phyloP scores from a whole-genome alignment of 2,329 filamentous ascomycete species.

The Aspergillus puulaauensis region DNA sequence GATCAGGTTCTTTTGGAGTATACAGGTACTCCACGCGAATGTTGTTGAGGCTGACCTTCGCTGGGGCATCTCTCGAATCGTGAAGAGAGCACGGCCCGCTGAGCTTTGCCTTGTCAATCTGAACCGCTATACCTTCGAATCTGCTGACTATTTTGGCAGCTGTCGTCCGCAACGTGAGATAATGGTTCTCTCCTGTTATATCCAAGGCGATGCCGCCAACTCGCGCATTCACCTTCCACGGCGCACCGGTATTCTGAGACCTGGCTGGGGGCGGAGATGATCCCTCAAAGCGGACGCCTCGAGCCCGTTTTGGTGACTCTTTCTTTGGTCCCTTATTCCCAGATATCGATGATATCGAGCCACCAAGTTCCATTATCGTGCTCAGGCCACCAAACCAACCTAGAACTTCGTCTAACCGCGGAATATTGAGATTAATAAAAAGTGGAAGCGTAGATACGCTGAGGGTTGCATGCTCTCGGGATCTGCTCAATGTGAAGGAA shows the following conservation, averaged over 20 bases:
- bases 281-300: slow-evolving; percentile 60
- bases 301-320: slow-evolving; percentile 33
- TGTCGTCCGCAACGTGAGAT: slow-evolving; percentile 71
- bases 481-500: slow-evolving; percentile 35
- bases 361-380: slow-evolving; percentile 83
- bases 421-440: slow-evolving; percentile 72
- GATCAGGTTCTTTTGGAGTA: slow-evolving; percentile 72
- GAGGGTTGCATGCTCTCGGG: slow-evolving; percentile 39
- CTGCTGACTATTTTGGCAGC: slow-evolving; percentile 79
- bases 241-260: slow-evolving; percentile 15
- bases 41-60: slow-evolving; percentile 62
- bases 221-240: slow-evolving; percentile 69
- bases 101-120: slow-evolving; percentile 73
- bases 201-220: slow-evolving; percentile 75
- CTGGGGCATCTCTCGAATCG: slow-evolving; percentile 51
- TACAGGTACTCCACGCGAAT: slow-evolving; percentile 72
- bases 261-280: slow-evolving; percentile 30
- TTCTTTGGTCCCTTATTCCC: slow-evolving; percentile 45
- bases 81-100: slow-evolving; percentile 66
- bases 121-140: slow-evolving; percentile 68
- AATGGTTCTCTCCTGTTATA: slow-evolving; percentile 75
- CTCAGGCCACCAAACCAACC: slow-evolving; percentile 88
- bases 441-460: slow-evolving; percentile 76
- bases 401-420: slow-evolving; percentile 80
- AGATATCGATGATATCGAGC: slow-evolving; percentile 75